Evolutionary conservation across 169 alveolate genomes (phyloP).

Genomic region (Miamiensis avidus): DNA sequence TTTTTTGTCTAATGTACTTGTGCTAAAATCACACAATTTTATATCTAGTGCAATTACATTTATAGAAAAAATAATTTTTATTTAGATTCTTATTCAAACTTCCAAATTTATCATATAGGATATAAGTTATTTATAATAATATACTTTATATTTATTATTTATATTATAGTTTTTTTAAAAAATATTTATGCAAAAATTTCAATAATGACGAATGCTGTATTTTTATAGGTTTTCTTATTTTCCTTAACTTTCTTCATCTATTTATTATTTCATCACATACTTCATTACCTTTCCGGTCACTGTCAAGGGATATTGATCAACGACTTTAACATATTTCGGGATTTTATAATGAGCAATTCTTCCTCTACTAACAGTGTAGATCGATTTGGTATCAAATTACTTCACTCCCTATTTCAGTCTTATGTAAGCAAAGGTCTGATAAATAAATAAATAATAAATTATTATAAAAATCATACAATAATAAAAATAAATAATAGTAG

Average conservation of each 20-base stretch:
- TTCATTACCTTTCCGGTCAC: slow-evolving; percentile 62
- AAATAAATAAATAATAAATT: background rate
- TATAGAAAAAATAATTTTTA: too few species aligned
- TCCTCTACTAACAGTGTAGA: slow-evolving; percentile 54
- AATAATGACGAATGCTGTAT: background rate
- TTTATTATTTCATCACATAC: too few species aligned
- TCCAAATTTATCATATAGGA: background rate
- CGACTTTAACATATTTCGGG: slow-evolving; percentile 66
- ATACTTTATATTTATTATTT: too few species aligned
- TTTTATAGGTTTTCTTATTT: too few species aligned
- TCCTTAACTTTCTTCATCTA: background rate
- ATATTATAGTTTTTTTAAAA: too few species aligned
- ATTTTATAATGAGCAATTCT: slow-evolving; percentile 74
- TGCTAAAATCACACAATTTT: too few species aligned
- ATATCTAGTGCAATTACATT: too few species aligned
- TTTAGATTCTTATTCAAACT: background rate
- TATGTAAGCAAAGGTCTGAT: slow-evolving; percentile 50
- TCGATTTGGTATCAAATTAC: slow-evolving; percentile 22
- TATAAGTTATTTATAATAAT: background rate
- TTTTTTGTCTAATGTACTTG: too few species aligned
- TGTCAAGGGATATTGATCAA: slow-evolving; percentile 63
- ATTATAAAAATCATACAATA: too few species aligned
- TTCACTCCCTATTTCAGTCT: slow-evolving; percentile 43
- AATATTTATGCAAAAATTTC: too few species aligned
- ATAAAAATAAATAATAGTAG: too few species aligned